A percentile compares a stretch with the other conserved stretches of the same genome.
phyloP scores from a whole-genome alignment of 2,329 filamentous ascomycete genomes.

The Mycocentrospora acerina region DNA sequence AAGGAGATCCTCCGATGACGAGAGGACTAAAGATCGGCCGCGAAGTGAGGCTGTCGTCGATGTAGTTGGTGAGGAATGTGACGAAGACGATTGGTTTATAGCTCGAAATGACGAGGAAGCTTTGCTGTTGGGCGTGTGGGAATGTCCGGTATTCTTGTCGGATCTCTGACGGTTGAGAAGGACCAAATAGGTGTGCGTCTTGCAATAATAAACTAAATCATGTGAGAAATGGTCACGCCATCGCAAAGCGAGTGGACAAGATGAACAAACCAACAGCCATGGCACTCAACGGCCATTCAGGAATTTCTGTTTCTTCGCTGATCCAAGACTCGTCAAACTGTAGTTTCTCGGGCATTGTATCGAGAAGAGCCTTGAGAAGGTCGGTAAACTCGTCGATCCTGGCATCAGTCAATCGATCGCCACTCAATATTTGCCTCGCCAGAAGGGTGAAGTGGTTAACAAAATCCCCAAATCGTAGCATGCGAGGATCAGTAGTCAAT shows the following conservation, averaged over 20 bases:
- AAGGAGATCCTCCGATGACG: constrained; percentile 46
- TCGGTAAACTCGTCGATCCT: constrained; percentile 53
- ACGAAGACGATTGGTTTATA: constrained; percentile 12
- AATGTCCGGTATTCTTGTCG: constrained; percentile 14
- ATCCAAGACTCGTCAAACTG: constrained; percentile 52
- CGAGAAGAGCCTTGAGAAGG: constrained; percentile 44
- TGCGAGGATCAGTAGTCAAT: constrained; percentile 47
- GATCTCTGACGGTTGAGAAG: constrained; percentile 51
- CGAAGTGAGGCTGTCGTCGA: constrained; percentile 27
- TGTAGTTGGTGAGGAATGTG: constrained; percentile 15
- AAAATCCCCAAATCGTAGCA: constrained; percentile 49
- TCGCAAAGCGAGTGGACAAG: not conserved
- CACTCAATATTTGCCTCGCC: constrained; percentile 51
- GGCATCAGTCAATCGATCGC: constrained; percentile 44
- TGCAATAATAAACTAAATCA: constrained; percentile 46
- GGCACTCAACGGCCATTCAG: constrained; percentile 51
- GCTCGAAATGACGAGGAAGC: constrained; percentile 12
- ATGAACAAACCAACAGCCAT: constrained; percentile 47
- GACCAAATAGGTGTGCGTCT: constrained; percentile 52
- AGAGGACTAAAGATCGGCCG: constrained; percentile 45
- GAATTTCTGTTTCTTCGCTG: constrained; percentile 38
- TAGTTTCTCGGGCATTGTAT: constrained; percentile 50
- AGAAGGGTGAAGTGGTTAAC: constrained; percentile 51
- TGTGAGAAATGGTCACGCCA: constrained; percentile 13
- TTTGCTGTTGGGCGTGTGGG: not conserved